Conservation (phyloP, 2,329 filamentous ascomycete genomes). For the Ceratocystis colombiana region DNA sequence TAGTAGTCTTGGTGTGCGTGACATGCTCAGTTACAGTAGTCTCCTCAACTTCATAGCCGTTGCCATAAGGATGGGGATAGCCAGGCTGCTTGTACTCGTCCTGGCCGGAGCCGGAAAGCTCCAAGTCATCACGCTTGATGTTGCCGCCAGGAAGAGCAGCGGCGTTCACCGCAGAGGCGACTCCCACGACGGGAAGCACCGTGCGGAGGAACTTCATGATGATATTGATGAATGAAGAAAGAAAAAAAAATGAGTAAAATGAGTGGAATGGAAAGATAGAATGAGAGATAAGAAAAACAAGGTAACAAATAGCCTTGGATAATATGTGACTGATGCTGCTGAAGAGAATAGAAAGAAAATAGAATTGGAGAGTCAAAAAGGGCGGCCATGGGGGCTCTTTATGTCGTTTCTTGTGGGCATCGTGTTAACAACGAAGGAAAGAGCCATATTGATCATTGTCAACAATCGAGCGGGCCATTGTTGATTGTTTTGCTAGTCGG, state of each 20-base stretch:
- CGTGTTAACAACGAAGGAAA: not conserved
- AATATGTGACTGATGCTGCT: constrained; percentile 22
- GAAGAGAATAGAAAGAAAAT: constrained; percentile 15
- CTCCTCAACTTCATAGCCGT: constrained; percentile 17
- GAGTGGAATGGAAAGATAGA: constrained; percentile 18
- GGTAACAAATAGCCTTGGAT: constrained; percentile 20
- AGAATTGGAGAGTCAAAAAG: not conserved
- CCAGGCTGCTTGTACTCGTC: constrained; percentile 23
- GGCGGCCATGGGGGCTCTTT: constrained; percentile 6
- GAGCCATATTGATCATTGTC: not conserved
- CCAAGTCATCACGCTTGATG: constrained; percentile 22
- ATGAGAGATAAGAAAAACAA: constrained; percentile 23
- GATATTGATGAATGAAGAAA: constrained; percentile 19
- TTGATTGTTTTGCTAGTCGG: not conserved
- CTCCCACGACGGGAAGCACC: constrained; percentile 25
- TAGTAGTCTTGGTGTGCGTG: constrained; percentile 17
- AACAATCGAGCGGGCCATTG: not conserved
- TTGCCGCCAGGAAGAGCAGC: constrained; percentile 18
- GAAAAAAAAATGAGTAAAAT: constrained; percentile 13
- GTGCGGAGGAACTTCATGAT: constrained; percentile 26
- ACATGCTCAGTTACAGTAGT: constrained; percentile 11
- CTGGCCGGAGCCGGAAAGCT: constrained; percentile 14
- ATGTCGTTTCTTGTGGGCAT: constrained; percentile 10
- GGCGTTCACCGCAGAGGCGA: constrained; percentile 24
- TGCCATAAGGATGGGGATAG: constrained; percentile 21